phyloP scores from a whole-genome alignment of 2,329 filamentous ascomycete species.

The Sarocladiaceae sp. region DNA sequence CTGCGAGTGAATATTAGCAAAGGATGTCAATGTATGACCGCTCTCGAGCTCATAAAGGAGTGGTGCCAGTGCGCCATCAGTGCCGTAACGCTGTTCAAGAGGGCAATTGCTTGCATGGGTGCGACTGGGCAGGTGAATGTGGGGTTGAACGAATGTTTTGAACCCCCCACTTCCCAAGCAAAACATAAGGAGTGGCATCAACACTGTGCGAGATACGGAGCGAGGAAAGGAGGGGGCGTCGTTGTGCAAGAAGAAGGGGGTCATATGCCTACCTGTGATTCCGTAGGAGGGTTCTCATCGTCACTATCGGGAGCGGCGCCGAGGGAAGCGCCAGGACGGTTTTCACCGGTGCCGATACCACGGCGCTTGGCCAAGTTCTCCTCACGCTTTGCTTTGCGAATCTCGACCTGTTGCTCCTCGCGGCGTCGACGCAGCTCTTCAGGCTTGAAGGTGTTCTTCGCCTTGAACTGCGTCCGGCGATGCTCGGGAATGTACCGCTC shows the following conservation, averaged over 20 bases:
- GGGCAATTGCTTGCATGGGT: neutral
- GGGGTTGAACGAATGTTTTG: slow-evolving; percentile 26
- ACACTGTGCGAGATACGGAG: neutral
- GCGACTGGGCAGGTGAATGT: slow-evolving; percentile 19
- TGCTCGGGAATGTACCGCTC: slow-evolving; percentile 99
- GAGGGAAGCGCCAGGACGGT: slow-evolving; percentile 74
- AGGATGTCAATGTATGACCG: neutral
- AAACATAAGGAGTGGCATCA: slow-evolving; percentile 13
- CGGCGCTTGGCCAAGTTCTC: slow-evolving; percentile 98
- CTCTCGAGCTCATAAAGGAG: neutral
- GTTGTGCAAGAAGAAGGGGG: slow-evolving; percentile 12
- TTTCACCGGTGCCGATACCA: slow-evolving; percentile 81
- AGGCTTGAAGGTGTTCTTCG: slow-evolving; percentile 98
- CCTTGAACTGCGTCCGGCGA: slow-evolving; percentile 99
- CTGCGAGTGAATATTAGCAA: neutral
- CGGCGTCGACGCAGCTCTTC: slow-evolving; percentile 97
- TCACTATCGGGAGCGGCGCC: slow-evolving; percentile 93
- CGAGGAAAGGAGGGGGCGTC: slow-evolving; percentile 10
- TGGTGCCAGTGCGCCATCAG: no score
- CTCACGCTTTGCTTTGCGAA: slow-evolving; percentile 96
- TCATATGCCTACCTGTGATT: slow-evolving; percentile 73
- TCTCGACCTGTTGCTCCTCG: slow-evolving; percentile 99
- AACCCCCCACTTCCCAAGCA: slow-evolving; percentile 27
- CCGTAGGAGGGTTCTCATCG: slow-evolving; percentile 91
- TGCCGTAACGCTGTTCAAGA: neutral